A percentile compares a stretch with the other conserved stretches of the same genome.
These are phyloP conservation scores for Komagataella ulmi DNA, from an alignment of 805 yeast genomes.

Conservation along the genomic window DNA sequence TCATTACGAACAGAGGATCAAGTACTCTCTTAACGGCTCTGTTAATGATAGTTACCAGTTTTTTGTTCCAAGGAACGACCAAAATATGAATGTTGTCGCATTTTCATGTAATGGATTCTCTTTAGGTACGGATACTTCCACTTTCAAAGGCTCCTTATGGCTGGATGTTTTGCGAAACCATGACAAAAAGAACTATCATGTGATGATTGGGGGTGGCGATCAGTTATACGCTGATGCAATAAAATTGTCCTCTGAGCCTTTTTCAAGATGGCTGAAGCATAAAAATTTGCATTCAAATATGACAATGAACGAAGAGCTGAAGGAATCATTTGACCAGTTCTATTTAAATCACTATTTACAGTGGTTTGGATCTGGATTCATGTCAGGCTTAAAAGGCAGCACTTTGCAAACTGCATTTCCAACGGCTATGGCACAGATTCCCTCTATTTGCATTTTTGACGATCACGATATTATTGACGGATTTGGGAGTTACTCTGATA, in stretches of 20 bases:
- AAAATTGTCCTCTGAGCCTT: slow-evolving; percentile 38
- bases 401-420: slow-evolving; percentile 63
- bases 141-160: slow-evolving; percentile 75
- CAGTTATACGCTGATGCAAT: slow-evolving; percentile 85
- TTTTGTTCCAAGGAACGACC: slow-evolving; percentile 46
- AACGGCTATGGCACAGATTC: slow-evolving; percentile 67
- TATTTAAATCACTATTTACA: slow-evolving; percentile 63
- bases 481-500: slow-evolving; percentile 74
- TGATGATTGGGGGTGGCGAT: slow-evolving; percentile 97
- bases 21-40: slow-evolving; percentile 45
- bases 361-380: slow-evolving; percentile 88
- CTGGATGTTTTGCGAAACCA: slow-evolving; percentile 68
- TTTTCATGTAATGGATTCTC: slow-evolving; percentile 91
- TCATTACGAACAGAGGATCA: slow-evolving; percentile 43
- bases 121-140: slow-evolving; percentile 47
- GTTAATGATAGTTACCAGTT: slow-evolving; percentile 36
- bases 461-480: slow-evolving; percentile 98
- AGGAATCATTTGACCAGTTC: slow-evolving; percentile 42
- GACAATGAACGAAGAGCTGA: slow-evolving; percentile 31
- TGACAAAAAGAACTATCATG: slow-evolving; percentile 54
- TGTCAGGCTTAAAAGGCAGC: slow-evolving; percentile 57
- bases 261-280: slow-evolving; percentile 51
- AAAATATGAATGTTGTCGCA: slow-evolving; percentile 72
- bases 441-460: slow-evolving; percentile 76
- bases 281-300: slow-evolving; percentile 28